These are phyloP conservation scores for Anisogramma anomala DNA, from an alignment of 2,329 filamentous ascomycete species.

Conservation along the genomic window DNA sequence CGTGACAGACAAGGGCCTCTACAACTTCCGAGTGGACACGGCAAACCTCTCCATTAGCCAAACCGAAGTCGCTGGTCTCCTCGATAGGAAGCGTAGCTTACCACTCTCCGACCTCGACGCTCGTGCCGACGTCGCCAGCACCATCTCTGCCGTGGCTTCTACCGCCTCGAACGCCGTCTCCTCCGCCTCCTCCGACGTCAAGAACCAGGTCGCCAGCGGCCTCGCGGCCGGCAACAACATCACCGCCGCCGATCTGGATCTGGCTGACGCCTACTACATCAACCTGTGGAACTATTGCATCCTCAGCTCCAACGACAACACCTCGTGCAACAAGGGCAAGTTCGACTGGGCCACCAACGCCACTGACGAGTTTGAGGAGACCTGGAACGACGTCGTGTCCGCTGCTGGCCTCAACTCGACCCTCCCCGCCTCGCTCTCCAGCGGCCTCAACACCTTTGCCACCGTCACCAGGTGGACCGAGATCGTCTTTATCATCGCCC, in stretches of 20 bases:
- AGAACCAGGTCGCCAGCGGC: not conserved
- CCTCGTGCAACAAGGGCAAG: slow-evolving; percentile 58
- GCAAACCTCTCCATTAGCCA: slow-evolving; percentile 45
- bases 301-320: slow-evolving; percentile 42
- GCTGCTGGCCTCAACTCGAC: slow-evolving; percentile 43
- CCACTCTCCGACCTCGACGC: slow-evolving; percentile 17
- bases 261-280: slow-evolving; percentile 70
- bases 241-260: slow-evolving; percentile 45
- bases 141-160: not conserved
- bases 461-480: slow-evolving; percentile 72
- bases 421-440: slow-evolving; percentile 55
- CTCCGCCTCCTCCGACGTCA: slow-evolving; percentile 1
- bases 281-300: slow-evolving; percentile 81
- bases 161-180: slow-evolving; percentile 5
- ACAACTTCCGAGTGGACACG: slow-evolving; percentile 50
- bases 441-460: slow-evolving; percentile 61
- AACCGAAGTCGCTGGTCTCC: slow-evolving; percentile 25
- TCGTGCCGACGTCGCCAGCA: not conserved
- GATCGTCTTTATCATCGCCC: slow-evolving; percentile 64
- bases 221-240: slow-evolving; percentile 33
- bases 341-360: slow-evolving; percentile 68
- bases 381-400: slow-evolving; percentile 41
- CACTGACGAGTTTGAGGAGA: slow-evolving; percentile 48
- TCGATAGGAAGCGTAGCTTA: slow-evolving; percentile 14
- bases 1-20: slow-evolving; percentile 43